These are phyloP conservation scores for Ceratocystis lukuohia DNA, from an alignment of 2,329 filamentous ascomycete species.

Conservation along the genomic window DNA sequence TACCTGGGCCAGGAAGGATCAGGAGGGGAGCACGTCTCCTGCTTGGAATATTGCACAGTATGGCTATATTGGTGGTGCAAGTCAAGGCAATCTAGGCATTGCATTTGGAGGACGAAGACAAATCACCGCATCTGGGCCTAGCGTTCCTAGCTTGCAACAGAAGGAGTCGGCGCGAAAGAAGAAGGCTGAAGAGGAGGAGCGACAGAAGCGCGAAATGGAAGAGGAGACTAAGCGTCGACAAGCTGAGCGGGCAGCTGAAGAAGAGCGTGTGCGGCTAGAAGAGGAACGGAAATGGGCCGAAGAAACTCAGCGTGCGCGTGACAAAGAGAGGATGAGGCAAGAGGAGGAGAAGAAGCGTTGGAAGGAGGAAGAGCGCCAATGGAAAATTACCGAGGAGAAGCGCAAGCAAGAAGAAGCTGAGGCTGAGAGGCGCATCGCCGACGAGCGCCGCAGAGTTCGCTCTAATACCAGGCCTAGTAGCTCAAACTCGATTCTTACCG, in stretches of 20 bases:
- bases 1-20: slow-evolving; percentile 77
- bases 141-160: slow-evolving; percentile 68
- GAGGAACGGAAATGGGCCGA: slow-evolving; percentile 57
- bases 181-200: slow-evolving; percentile 45
- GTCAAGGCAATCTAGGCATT: slow-evolving; percentile 88
- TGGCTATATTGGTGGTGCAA: slow-evolving; percentile 94
- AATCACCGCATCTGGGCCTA: slow-evolving; percentile 71
- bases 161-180: slow-evolving; percentile 59
- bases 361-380: slow-evolving; percentile 64
- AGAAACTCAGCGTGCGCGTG: slow-evolving; percentile 45
- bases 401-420: slow-evolving; percentile 60
- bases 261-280: slow-evolving; percentile 45
- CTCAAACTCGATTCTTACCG: slow-evolving; percentile 19
- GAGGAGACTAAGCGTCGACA: slow-evolving; percentile 37
- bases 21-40: slow-evolving; percentile 68
- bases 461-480: slow-evolving; percentile 30
- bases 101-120: slow-evolving; percentile 83
- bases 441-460: slow-evolving; percentile 51
- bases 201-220: slow-evolving; percentile 41
- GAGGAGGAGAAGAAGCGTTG: slow-evolving; percentile 59
- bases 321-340: slow-evolving; percentile 45
- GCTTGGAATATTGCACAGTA: slow-evolving; percentile 99
- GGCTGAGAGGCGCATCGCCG: slow-evolving; percentile 50
- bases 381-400: slow-evolving; percentile 63
- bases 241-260: slow-evolving; percentile 41